Percentiles rank a stretch among this genome's conserved stretches.
Conservation (phyloP, 768 basidiomycete genomes). For the Phaeotremella skinneri region DNA sequence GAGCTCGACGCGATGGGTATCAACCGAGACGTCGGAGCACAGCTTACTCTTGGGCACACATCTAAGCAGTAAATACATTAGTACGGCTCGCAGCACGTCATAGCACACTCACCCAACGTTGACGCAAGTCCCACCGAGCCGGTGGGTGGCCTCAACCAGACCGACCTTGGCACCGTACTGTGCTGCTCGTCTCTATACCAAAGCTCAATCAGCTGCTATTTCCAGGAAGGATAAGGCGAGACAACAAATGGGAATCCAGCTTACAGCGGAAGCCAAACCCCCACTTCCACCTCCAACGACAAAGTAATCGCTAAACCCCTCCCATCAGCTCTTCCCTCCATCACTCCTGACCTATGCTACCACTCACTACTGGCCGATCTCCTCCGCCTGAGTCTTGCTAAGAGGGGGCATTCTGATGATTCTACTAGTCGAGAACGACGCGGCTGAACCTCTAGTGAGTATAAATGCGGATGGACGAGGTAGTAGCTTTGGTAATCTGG, state of each 20-base stretch:
- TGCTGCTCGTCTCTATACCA: constrained; percentile 75
- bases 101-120: constrained; percentile 67
- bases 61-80: constrained; percentile 55
- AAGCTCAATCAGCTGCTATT: background rate
- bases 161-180: constrained; percentile 91
- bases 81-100: background rate
- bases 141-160: constrained; percentile 70
- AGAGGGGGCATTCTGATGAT: constrained; percentile 46
- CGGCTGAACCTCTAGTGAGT: too few species aligned
- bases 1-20: background rate
- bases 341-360: constrained; percentile 8
- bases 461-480: background rate
- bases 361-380: constrained; percentile 42
- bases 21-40: background rate
- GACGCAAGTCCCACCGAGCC: constrained; percentile 92
- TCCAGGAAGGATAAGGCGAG: background rate
- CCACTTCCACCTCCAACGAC: constrained; percentile 92
- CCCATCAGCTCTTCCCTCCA: constrained; percentile 58
- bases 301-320: constrained; percentile 62
- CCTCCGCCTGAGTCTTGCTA: constrained; percentile 33
- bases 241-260: constrained; percentile 38
- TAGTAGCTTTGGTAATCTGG: background rate
- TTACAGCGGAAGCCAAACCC: constrained; percentile 79
- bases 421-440: constrained; percentile 12
- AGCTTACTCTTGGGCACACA: constrained; percentile 90